Base-by-base conservation (phyloP, 75 land plant genomes). In the Cunninghamia lanceolata region DNA sequence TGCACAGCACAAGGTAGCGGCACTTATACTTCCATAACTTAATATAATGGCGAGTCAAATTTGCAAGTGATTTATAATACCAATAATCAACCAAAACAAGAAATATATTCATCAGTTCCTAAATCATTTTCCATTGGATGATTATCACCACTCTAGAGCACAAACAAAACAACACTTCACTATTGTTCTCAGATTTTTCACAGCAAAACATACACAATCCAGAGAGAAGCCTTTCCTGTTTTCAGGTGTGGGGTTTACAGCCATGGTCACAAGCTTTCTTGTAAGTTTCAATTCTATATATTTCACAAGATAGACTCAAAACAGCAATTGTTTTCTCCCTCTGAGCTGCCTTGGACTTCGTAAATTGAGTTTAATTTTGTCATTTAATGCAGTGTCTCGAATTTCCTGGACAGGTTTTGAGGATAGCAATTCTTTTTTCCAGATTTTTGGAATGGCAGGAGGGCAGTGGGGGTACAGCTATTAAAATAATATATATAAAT, bases 1-100 rank as follows among this genome's bases (percentile, higher is more conserved):
- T 95, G 91, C 39, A 92, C 34, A 32, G 21, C 39, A 16, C 66
- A 79, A 86, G 15, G 30, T n/a, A 86, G 84, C 3, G 30, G 82
- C 32, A 42, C 17, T 36, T 32, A 35, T 52, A 84, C 32, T 50
- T 53, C 14, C 5, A 16, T 85, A 74, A 47, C n/a, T 32, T 84
- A 17, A 34, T 42, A 76, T n/a, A 21, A 34, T 73, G 34, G 0
- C 75, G 34, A 34, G 36, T 73, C 36, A 73, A 19, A 34, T 36
- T 15, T 32, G 21, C 19, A 43, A 36, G 63, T 38, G 39, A 70
- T 43, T 50, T 50, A 50, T 50, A 50, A 2, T 50, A 50, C 53
- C 3, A 0, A 13, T 50, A 46, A 50, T 50, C 53, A 50, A 50
- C 0, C 53, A 13, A 50, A 14, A 50, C 53, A 50, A 50, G 53